Base-by-base conservation (phyloP, 768 basidiomycete species). In the Sutorius australiensis region DNA sequence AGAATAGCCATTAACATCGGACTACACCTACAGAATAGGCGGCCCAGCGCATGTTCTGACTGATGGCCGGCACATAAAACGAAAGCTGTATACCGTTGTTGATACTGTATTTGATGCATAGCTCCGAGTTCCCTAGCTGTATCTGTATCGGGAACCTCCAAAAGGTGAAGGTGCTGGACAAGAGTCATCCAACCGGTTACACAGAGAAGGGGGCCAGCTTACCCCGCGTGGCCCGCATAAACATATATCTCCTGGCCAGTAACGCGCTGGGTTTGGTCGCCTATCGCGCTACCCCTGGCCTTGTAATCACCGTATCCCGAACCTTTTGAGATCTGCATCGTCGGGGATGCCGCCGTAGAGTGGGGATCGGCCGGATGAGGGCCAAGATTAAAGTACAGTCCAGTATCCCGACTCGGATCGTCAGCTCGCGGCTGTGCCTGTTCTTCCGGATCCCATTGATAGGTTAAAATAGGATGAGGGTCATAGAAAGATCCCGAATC, bases 121-220 rank as follows among this genome's bases (percentile, higher is more conserved):
- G 88, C 72, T 95, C 91, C 34, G 75, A 73, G 9, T 74, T 70
- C 2, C 78, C 76, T 2, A 98, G 69, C 0, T 92, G 92, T 50
- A 99, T 78, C 57, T 86, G 82, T 44, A 98, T 82, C 63, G 85
- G 76, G 73, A 98, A 98, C 48, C 95, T 80, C 89, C 93, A 98
- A 74, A 99, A 99, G 1, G 92, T 92, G 65, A 82, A 93, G 0
- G 87, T 86, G 5, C 93, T 95, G 54, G 30, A 44, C 24, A 21
- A 37, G 7, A 2, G 31, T 61, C 34, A 53, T 44, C 44, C 16
- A 30, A 43, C 24, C 5, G 10, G 5, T n/a, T 21, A 14, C 37
- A 30, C 9, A 24, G 38, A 33, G 33, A 24, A 5, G 4, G 14
- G 17, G 16, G 12, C 11, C 19, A n/a, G 67, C 79, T 47, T 56